Percentiles rank a stretch among this genome's conserved stretches.
Evolutionary conservation across 805 yeast species (phyloP).

Genomic region (Monosporozyma aerobia): DNA sequence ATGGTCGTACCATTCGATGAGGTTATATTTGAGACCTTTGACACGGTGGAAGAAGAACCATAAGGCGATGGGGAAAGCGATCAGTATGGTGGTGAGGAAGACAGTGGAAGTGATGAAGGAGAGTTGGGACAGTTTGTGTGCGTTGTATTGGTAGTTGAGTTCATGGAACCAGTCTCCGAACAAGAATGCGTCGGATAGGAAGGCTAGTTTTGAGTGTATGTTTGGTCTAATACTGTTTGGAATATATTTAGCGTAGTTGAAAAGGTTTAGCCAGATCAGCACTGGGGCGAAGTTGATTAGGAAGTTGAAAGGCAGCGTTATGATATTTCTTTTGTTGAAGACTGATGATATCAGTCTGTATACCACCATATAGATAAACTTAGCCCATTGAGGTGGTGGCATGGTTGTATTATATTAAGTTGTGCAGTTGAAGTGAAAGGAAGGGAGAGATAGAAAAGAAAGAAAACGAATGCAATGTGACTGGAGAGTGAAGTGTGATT

Average conservation of each 20-base stretch:
- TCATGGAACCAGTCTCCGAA: slow-evolving; percentile 28
- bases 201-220: slow-evolving; percentile 43
- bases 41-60: slow-evolving; percentile 24
- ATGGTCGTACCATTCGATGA: slow-evolving; percentile 20
- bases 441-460: not conserved
- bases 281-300: slow-evolving; percentile 43
- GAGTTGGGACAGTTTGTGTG: slow-evolving; percentile 6
- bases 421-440: not conserved
- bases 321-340: slow-evolving; percentile 32
- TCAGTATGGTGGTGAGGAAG: slow-evolving; percentile 9
- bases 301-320: slow-evolving; percentile 37
- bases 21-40: slow-evolving; percentile 13
- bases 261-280: slow-evolving; percentile 45
- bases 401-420: not conserved
- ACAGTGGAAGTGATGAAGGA: slow-evolving; percentile 11
- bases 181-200: slow-evolving; percentile 22
- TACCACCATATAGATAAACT: not conserved
- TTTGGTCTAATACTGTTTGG: slow-evolving; percentile 47
- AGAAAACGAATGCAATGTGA: not conserved
- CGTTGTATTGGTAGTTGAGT: slow-evolving; percentile 15
- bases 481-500: too few species aligned
- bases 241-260: slow-evolving; percentile 49
- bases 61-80: slow-evolving; percentile 16
- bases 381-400: not conserved
- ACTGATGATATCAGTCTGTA: slow-evolving; percentile 9